Evolutionary conservation across 2,329 filamentous ascomycete genomes (phyloP).

Genomic region (Epichloe coenophiala): DNA sequence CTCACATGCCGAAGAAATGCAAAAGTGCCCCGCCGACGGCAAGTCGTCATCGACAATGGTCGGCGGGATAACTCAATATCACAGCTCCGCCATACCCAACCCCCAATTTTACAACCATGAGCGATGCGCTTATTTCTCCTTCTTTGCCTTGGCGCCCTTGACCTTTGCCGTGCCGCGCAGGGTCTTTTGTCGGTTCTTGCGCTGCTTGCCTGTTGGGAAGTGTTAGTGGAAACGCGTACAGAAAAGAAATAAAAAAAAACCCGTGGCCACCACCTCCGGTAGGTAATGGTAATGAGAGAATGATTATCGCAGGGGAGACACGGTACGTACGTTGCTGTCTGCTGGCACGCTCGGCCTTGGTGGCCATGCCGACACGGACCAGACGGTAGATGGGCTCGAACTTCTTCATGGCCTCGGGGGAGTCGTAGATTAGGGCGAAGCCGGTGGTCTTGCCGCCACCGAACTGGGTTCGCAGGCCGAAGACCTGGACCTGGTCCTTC

Average conservation of each 20-base stretch:
- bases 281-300: neutral
- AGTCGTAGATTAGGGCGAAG: conserved; percentile 98
- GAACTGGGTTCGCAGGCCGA: conserved; percentile 96
- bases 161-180: conserved; percentile 95
- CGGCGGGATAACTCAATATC: conserved; percentile 16
- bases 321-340: conserved; percentile 91
- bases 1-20: conserved; percentile 9
- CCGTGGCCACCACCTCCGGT: neutral
- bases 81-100: conserved; percentile 15
- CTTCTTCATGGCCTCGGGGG: conserved; percentile 97
- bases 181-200: conserved; percentile 99
- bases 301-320: neutral
- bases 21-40: conserved; percentile 12
- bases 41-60: neutral
- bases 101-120: conserved; percentile 19
- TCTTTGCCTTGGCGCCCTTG: conserved; percentile 91
- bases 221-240: conserved; percentile 8
- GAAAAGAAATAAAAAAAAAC: neutral
- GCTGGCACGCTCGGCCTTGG: conserved; percentile 92
- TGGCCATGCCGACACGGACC: conserved; percentile 80
- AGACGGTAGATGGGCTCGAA: conserved; percentile 98
- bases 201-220: conserved; percentile 76
- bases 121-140: conserved; percentile 62
- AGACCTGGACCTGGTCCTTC: conserved; percentile 96
- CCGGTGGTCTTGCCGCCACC: conserved; percentile 99